Evolutionary conservation across 441 rosid species (phyloP).

Genomic region (Sinapis alba): DNA sequence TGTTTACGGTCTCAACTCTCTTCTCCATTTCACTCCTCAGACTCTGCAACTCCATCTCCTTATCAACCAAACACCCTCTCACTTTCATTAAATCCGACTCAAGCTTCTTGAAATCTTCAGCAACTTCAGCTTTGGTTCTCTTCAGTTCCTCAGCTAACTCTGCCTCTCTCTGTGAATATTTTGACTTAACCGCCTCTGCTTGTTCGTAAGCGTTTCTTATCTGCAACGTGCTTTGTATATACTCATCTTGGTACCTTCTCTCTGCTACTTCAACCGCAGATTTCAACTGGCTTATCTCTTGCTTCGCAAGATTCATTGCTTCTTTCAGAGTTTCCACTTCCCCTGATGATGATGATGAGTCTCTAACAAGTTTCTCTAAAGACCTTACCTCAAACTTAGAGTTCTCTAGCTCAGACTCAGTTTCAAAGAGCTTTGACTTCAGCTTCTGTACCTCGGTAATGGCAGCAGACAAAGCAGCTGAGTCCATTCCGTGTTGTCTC

Average conservation of each 20-base stretch:
- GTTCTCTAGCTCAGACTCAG: slow-evolving; percentile 79
- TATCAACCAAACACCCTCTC: slow-evolving; percentile 52
- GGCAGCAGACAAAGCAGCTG: slow-evolving; percentile 75
- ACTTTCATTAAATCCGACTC: slow-evolving; percentile 53
- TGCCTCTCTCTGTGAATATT: slow-evolving; percentile 50
- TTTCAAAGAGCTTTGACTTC: slow-evolving; percentile 69
- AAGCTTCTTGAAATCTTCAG: slow-evolving; percentile 54
- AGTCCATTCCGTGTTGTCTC: slow-evolving; percentile 80
- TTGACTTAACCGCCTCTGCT: slow-evolving; percentile 55
- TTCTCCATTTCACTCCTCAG: slow-evolving; percentile 53
- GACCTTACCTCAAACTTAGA: slow-evolving; percentile 56
- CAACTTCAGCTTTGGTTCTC: slow-evolving; percentile 40
- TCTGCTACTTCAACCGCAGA: slow-evolving; percentile 73
- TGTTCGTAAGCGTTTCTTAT: slow-evolving; percentile 77
- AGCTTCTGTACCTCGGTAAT: slow-evolving; percentile 87
- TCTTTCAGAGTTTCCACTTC: slow-evolving; percentile 35
- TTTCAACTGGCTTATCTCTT: slow-evolving; percentile 60
- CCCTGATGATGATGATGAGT: slow-evolving; percentile 47
- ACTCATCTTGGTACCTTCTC: slow-evolving; percentile 78
- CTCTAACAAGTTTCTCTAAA: slow-evolving; percentile 65
- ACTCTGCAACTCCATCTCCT: slow-evolving; percentile 59
- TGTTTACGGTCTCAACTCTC: slow-evolving; percentile 20
- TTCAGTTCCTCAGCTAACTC: slow-evolving; percentile 48
- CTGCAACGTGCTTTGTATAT: slow-evolving; percentile 82
- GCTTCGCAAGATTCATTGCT: slow-evolving; percentile 49